These are phyloP conservation scores for Phytopythium boreale DNA, from an alignment of 352 stramenopile genomes.

Conservation along the genomic window DNA sequence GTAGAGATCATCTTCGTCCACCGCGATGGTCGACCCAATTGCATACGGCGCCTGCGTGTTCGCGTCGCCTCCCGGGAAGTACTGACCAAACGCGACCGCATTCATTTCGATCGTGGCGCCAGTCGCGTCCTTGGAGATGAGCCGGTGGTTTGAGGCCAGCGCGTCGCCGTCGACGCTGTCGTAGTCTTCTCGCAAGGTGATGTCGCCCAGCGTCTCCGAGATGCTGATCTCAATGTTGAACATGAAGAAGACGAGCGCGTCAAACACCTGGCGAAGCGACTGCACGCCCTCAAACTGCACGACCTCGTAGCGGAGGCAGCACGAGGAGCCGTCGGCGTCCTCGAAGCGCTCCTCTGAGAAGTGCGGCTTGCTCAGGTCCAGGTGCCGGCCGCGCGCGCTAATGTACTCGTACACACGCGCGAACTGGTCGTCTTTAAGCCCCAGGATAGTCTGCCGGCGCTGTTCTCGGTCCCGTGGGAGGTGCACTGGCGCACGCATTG, in stretches of 20 bases:
- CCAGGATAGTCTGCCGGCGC: constrained; percentile 13
- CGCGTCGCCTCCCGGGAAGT: neutral
- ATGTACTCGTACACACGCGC: constrained; percentile 22
- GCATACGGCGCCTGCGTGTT: constrained; percentile 9
- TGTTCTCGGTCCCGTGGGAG: constrained; percentile 17
- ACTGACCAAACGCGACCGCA: constrained; percentile 1
- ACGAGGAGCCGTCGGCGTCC: constrained; percentile 16
- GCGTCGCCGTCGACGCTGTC: constrained; percentile 18
- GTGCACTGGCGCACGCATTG: constrained; percentile 10
- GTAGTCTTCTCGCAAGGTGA: constrained; percentile 38
- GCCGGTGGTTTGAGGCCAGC: constrained; percentile 20
- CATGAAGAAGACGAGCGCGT: constrained; percentile 31
- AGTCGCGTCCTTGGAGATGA: constrained; percentile 11
- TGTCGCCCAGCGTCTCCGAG: constrained; percentile 27
- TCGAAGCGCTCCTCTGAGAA: constrained; percentile 21
- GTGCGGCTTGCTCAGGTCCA: constrained; percentile 24
- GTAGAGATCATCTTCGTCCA: constrained; percentile 32
- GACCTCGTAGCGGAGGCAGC: constrained; percentile 21
- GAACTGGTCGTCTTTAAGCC: constrained; percentile 20
- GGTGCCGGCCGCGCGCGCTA: constrained; percentile 12
- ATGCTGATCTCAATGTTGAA: constrained; percentile 43
- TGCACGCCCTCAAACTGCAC: constrained; percentile 23
- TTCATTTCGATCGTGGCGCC: constrained; percentile 1
- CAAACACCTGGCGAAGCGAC: constrained; percentile 27
- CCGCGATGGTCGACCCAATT: constrained; percentile 19